Evolutionary conservation across 169 alveolate species (phyloP).

Genomic region (Eimeria praecox): DNA sequence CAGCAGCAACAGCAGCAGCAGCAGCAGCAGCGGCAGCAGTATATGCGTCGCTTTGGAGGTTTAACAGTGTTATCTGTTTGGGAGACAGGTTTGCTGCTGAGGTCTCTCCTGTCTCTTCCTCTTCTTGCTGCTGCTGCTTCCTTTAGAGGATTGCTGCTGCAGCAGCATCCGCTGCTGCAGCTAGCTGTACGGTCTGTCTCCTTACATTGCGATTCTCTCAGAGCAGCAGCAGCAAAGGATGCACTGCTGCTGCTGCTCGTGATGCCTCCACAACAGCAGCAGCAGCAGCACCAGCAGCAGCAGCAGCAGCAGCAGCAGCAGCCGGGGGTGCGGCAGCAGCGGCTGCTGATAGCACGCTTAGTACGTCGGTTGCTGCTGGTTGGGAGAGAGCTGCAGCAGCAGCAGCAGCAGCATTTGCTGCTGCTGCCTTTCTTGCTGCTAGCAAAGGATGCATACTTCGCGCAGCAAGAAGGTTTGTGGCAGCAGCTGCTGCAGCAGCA

Average conservation of each 20-base stretch:
- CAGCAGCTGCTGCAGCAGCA: conserved; percentile 75
- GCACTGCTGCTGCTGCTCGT: conserved; percentile 65
- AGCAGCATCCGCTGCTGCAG: conserved; percentile 24
- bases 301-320: conserved; percentile 33
- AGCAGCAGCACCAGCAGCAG: conserved; percentile 61
- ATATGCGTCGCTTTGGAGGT: neutral
- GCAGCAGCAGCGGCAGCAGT: conserved; percentile 28
- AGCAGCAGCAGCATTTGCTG: conserved; percentile 20
- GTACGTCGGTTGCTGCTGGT: conserved; percentile 45
- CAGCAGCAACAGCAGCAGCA: conserved; percentile 20
- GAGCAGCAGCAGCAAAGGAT: conserved; percentile 37
- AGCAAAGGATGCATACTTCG: conserved; percentile 2
- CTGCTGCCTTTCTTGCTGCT: conserved; percentile 62
- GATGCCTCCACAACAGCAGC: conserved; percentile 50
- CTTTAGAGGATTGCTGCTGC: conserved; percentile 21
- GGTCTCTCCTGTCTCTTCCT: conserved; percentile 34
- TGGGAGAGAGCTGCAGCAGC: conserved; percentile 24
- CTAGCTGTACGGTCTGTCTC: conserved; percentile 22
- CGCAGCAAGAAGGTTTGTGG: conserved; percentile 59
- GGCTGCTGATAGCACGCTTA: conserved; percentile 42
- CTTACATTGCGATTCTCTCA: neutral
- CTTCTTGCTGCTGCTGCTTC: conserved; percentile 53
- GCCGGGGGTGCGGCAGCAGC: conserved; percentile 34
- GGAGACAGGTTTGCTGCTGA: conserved; percentile 26
- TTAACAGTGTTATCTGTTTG: neutral